Conservation (phyloP, 139 green algal species). For the Choricystis sp. region DNA sequence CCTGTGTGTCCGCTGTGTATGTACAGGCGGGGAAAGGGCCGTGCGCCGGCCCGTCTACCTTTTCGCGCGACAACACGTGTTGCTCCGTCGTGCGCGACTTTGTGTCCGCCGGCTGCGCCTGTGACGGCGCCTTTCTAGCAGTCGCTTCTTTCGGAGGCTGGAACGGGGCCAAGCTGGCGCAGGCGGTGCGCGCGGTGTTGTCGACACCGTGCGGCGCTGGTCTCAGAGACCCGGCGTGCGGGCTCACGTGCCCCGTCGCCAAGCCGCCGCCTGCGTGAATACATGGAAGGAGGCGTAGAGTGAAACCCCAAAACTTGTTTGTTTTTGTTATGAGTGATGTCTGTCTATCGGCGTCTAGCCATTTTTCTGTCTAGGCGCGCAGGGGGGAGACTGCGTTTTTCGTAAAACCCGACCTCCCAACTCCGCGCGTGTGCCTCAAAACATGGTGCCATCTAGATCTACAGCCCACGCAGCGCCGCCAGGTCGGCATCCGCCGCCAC, state of each 20-base stretch:
- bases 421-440: too few species aligned
- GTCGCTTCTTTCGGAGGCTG: background rate
- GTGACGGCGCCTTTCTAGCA: background rate
- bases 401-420: too few species aligned
- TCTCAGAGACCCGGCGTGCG: background rate
- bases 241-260: background rate
- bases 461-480: too few species aligned
- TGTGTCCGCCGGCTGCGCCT: background rate
- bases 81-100: background rate
- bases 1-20: background rate
- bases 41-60: background rate
- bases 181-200: background rate
- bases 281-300: too few species aligned
- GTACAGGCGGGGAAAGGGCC: background rate
- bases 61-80: background rate
- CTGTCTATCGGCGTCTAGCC: too few species aligned
- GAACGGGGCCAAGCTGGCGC: background rate
- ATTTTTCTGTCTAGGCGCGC: too few species aligned
- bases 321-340: too few species aligned
- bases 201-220: background rate
- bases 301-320: too few species aligned
- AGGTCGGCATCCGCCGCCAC: conserved; percentile 19
- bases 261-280: too few species aligned
- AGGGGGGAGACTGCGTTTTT: too few species aligned
- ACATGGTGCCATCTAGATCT: too few species aligned